Evolutionary conservation across 2,329 filamentous ascomycete genomes (phyloP), one percentile per base, ranked within the genome.

Genomic region (Arthroderma sp.): DNA sequence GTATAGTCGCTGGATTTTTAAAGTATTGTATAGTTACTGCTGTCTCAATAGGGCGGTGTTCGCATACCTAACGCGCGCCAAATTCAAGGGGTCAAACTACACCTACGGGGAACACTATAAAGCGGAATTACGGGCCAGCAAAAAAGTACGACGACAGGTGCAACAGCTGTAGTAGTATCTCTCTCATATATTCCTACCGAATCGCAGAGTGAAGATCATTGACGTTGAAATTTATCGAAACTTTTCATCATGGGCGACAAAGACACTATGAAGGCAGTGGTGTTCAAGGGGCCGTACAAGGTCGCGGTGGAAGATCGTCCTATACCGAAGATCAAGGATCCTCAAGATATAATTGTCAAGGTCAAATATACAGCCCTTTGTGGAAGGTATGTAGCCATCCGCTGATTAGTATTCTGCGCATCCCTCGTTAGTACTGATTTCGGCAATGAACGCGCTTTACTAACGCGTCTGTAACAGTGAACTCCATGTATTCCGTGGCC

Each of bases 301-400:
- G 73, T 94, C 44, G 80, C 75, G 1, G 65, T 95, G 45, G 82
- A 94, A 65, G 78, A 91, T 48, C 75, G 85, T 15, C 86, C 86
- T 0, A 73, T 89, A 8, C 88, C 88, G 1, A 74, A 77, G 52
- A 73, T 94, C 50, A 71, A 81, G 54, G 72, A 84, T 47, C 72
- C 77, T 4, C 75, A 72, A 46, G 88, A 94, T 60, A 75, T 89
- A 47, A 80, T 94, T 52, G 77, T 94, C 57, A 88, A 85, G 61
- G 85, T 94, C 15, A 74, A 78, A 48, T 83, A 84, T 54, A 84
- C 86, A 28, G 88, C 85, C 10, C 73, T 95, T 30, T 95, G 88
- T 61, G 88, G 88, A 59, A 89, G 83, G 85, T 88, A 67, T 58
- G 77, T 69, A 38, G 47, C 15, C 8, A 15, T 11, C 27, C 39